Base-by-base conservation (phyloP, 2,329 filamentous ascomycete species). In the Phialophora chinensis region DNA sequence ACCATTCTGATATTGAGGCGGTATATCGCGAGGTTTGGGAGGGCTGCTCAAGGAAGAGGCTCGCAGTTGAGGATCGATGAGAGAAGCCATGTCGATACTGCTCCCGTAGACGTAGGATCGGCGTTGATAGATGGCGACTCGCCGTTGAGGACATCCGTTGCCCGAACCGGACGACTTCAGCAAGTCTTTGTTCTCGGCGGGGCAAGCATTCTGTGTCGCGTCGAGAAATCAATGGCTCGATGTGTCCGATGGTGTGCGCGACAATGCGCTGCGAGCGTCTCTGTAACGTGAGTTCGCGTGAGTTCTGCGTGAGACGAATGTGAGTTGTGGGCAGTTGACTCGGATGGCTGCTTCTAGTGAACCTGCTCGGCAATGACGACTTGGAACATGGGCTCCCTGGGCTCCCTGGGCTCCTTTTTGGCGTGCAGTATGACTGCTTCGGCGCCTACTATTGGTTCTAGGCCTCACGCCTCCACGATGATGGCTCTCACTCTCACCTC, bases 51-150 rank as follows among this genome's bases (percentile, higher is more conserved):
- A 64, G 27, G 66, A 35, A 47, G 69, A 67, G 56, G 50, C 62
- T 44, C 69, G 65, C 60, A 72, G 52, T 29, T 60, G 55, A 53
- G 71, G 71, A 66, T 72, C 69, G 59, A 61, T 61, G 44, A 55
- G 25, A 11, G 53, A 55, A 17, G 53, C 53, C 53, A 55, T 55
- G 29, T 25, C 11, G 56, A 70, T 69, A 38, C 38, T n/a, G 17
- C 17, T 20, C 6, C 14, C 17, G 65, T 53, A 53, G 50, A 58
- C 33, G 56, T 67, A 56, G 66, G 66, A 50, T 63, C 33, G 35
- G 66, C 66, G 66, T 60, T 66, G 60, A 35, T 66, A 58, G 50
- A 42, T 47, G 50, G 59, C 59, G 59, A 61, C 59, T 66, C 66
- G 66, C 66, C 66, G 66, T 68, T 58, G 47, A 60, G 47, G 56